Conservation (phyloP, 108 stramenopile genomes). For the Chaetoceros muelleri region DNA sequence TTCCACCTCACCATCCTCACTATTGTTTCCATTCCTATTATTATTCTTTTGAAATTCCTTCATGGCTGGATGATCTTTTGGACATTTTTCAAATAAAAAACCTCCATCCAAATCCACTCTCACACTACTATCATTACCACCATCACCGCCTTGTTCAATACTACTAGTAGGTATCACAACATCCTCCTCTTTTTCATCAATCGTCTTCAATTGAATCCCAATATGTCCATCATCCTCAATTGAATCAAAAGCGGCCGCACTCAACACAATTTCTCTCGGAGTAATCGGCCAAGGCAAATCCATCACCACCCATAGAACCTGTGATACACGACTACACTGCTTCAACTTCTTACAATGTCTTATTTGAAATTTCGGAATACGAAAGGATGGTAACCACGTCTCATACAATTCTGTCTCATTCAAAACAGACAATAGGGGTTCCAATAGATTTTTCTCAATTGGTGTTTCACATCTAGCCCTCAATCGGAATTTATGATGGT, state of each 20-base stretch:
- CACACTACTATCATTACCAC: too few relatives aligned
- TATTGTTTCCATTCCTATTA: constrained; percentile 5
- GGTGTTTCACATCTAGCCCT: constrained; percentile 30
- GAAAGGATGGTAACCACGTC: constrained; percentile 54
- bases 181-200: constrained; percentile 17
- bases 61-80: constrained; percentile 44
- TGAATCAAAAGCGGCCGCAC: constrained; percentile 55
- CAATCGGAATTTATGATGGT: not conserved
- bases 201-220: constrained; percentile 27
- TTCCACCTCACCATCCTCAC: constrained; percentile 8
- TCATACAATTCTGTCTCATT: constrained; percentile 62
- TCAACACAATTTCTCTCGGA: constrained; percentile 34
- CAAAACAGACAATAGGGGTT: constrained; percentile 53
- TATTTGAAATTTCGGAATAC: constrained; percentile 34
- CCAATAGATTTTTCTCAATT: constrained; percentile 32
- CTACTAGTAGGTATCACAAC: constrained; percentile 16
- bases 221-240: constrained; percentile 33
- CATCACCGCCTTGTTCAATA: too few relatives aligned
- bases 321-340: constrained; percentile 38
- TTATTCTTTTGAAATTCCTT: constrained; percentile 13
- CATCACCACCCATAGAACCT: constrained; percentile 32
- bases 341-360: constrained; percentile 31
- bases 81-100: constrained; percentile 51
- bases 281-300: constrained; percentile 60
- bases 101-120: constrained; percentile 53